phyloP scores from a whole-genome alignment of 164 flowering plant genomes.

The Vitis labrusca region DNA sequence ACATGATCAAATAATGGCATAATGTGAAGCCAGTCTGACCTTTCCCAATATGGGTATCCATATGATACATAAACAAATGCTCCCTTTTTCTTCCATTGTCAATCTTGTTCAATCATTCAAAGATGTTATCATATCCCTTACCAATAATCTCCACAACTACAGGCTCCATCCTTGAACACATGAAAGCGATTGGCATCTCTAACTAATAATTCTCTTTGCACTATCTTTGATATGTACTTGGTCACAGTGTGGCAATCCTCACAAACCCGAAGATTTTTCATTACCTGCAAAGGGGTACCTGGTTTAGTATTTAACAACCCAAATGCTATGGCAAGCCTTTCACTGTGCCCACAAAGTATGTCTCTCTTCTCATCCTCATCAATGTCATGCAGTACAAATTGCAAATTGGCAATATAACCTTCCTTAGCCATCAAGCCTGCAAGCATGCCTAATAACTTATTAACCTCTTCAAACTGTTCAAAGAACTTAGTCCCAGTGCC shows the following conservation, averaged over 20 bases:
- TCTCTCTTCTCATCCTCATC: slow-evolving; percentile 45
- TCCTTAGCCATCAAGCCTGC: slow-evolving; percentile 37
- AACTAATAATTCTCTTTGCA: slow-evolving; percentile 37
- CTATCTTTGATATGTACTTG: slow-evolving; percentile 42
- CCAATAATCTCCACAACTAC: slow-evolving; percentile 55
- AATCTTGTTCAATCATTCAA: not conserved
- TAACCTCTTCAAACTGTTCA: slow-evolving; percentile 29
- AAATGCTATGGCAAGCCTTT: slow-evolving; percentile 51
- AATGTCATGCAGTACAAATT: slow-evolving; percentile 41
- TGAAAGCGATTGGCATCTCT: slow-evolving; percentile 56
- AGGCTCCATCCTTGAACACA: slow-evolving; percentile 39
- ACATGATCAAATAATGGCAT: not conserved
- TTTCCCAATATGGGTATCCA: not conserved
- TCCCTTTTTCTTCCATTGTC: not conserved
- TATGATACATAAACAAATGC: not conserved
- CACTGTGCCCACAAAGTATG: slow-evolving; percentile 48
- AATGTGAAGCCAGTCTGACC: not conserved
- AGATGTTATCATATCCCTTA: slow-evolving; percentile 10
- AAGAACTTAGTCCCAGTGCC: slow-evolving; percentile 25
- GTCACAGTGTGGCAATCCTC: slow-evolving; percentile 48
- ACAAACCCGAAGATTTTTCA: slow-evolving; percentile 52
- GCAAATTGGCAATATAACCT: slow-evolving; percentile 45
- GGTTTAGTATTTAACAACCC: slow-evolving; percentile 43
- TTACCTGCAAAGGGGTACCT: slow-evolving; percentile 39
- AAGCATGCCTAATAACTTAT: slow-evolving; percentile 25